A percentile compares a stretch with the other conserved stretches of the same genome.
These are phyloP conservation scores for Cyclotella kingstonii DNA, from an alignment of 108 stramenopile genomes.

Conservation along the genomic window DNA sequence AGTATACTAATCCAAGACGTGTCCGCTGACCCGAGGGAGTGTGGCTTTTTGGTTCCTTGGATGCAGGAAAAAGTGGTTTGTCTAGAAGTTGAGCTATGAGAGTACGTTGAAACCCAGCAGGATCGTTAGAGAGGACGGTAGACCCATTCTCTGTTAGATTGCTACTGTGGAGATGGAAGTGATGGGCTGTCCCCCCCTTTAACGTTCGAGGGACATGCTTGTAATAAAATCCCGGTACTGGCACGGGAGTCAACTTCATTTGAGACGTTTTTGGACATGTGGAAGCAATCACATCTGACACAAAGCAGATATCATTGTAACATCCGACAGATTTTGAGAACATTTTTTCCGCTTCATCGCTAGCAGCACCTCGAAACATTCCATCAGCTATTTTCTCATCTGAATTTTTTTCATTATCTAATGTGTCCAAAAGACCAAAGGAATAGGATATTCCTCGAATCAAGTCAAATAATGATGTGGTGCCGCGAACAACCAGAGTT, in stretches of 20 bases:
- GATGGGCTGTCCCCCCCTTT: background rate
- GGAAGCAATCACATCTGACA: slow-evolving; percentile 29
- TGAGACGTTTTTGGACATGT: slow-evolving; percentile 2
- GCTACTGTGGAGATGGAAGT: too few relatives aligned
- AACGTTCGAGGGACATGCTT: slow-evolving; percentile 29
- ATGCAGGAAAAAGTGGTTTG: slow-evolving; percentile 16
- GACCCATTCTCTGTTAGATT: slow-evolving; percentile 12
- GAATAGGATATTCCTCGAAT: slow-evolving; percentile 13
- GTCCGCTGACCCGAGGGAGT: slow-evolving; percentile 12
- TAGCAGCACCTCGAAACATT: too few relatives aligned
- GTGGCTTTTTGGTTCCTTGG: background rate
- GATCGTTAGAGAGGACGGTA: slow-evolving; percentile 31
- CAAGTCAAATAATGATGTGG: slow-evolving; percentile 28
- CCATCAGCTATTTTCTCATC: too few relatives aligned
- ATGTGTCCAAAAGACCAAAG: slow-evolving; percentile 21
- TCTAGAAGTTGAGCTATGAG: slow-evolving; percentile 33
- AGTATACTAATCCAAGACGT: slow-evolving; percentile 35
- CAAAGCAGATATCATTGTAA: slow-evolving; percentile 33
- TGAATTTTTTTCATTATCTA: slow-evolving; percentile 5
- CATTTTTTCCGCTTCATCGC: background rate
- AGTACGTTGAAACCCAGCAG: slow-evolving; percentile 23
- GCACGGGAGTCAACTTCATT: slow-evolving; percentile 32
- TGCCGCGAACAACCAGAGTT: slow-evolving; percentile 37
- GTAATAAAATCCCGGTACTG: slow-evolving; percentile 43
- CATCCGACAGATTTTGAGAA: slow-evolving; percentile 11